A percentile compares a stretch with the other conserved stretches of the same genome.
Evolutionary conservation across 495 filamentous ascomycete species (phyloP).

Genomic region (Trichodelitschia bisporula): DNA sequence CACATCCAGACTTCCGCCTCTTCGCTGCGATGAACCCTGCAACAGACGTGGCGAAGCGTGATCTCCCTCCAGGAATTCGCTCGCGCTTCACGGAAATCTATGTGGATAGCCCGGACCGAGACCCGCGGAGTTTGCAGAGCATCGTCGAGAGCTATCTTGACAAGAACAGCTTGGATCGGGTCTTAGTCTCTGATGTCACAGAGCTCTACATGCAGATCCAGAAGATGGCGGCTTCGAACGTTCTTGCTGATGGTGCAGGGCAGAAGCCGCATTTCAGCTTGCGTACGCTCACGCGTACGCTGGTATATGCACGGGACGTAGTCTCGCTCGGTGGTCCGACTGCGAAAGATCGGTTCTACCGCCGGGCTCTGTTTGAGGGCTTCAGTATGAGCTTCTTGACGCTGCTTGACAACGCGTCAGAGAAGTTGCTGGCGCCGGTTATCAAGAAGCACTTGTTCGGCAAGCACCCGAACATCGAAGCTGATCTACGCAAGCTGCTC

Average conservation of each 20-base stretch:
- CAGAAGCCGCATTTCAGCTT: constrained; percentile 92
- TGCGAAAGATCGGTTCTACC: too few species aligned
- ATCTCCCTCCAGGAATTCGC: constrained; percentile 60
- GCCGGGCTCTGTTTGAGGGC: constrained; percentile 74
- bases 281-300: constrained; percentile 70
- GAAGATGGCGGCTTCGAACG: constrained; percentile 51
- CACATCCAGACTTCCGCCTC: constrained; percentile 81
- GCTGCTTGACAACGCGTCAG: constrained; percentile 53
- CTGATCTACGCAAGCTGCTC: constrained; percentile 49
- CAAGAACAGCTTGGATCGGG: constrained; percentile 28
- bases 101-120: constrained; percentile 65
- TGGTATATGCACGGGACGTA: constrained; percentile 69
- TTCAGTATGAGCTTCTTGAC: constrained; percentile 98
- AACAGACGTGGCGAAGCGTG: constrained; percentile 87
- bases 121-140: constrained; percentile 54
- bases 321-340: too few species aligned
- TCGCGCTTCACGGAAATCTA: constrained; percentile 89
- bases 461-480: constrained; percentile 34
- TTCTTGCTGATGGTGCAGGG: constrained; percentile 76
- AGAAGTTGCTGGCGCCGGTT: constrained; percentile 47
- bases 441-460: constrained; percentile 62
- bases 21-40: constrained; percentile 99
- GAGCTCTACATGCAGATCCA: constrained; percentile 72
- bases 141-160: constrained; percentile 75
- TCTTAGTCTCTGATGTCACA: constrained; percentile 45